Conservation (phyloP, 2,329 filamentous ascomycete species). For the Monilinia polystroma region DNA sequence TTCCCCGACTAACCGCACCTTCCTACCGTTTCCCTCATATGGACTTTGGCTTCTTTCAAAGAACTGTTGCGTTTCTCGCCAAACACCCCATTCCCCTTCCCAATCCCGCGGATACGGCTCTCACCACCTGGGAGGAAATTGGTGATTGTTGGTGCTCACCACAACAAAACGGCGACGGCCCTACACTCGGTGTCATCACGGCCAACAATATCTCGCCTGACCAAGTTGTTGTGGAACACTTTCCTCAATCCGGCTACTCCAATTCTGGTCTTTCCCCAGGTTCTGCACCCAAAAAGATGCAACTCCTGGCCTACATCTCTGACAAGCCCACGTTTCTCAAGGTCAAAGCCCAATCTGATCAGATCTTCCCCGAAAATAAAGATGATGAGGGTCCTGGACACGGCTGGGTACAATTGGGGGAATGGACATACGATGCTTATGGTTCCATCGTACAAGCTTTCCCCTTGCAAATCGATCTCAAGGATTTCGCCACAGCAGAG, state of each 20-base stretch:
- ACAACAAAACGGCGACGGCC: constrained; percentile 48
- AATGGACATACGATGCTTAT: constrained; percentile 54
- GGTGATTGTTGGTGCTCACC: constrained; percentile 87
- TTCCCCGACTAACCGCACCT: constrained; percentile 7
- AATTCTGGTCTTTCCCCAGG: constrained; percentile 50
- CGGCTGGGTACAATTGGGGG: constrained; percentile 57
- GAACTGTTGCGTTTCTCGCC: constrained; percentile 28
- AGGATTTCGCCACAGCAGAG: constrained; percentile 40
- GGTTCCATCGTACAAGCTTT: constrained; percentile 50
- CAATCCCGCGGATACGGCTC: constrained; percentile 53
- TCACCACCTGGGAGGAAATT: constrained; percentile 71
- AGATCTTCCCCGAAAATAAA: constrained; percentile 43
- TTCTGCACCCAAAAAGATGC: constrained; percentile 64
- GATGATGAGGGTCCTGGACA: constrained; percentile 36
- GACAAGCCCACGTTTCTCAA: constrained; percentile 42
- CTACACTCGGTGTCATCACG: constrained; percentile 64
- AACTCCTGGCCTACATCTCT: constrained; percentile 64
- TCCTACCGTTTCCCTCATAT: constrained; percentile 46
- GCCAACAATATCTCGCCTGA: constrained; percentile 61
- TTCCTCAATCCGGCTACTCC: constrained; percentile 57
- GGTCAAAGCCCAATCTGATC: constrained; percentile 40
- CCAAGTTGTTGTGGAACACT: constrained; percentile 71
- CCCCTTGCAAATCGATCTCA: constrained; percentile 51
- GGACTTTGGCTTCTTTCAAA: constrained; percentile 19
- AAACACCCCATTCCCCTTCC: constrained; percentile 32